phyloP scores from a whole-genome alignment of 1,139 yeast genomes.

The Meyerozyma guilliermondii region DNA sequence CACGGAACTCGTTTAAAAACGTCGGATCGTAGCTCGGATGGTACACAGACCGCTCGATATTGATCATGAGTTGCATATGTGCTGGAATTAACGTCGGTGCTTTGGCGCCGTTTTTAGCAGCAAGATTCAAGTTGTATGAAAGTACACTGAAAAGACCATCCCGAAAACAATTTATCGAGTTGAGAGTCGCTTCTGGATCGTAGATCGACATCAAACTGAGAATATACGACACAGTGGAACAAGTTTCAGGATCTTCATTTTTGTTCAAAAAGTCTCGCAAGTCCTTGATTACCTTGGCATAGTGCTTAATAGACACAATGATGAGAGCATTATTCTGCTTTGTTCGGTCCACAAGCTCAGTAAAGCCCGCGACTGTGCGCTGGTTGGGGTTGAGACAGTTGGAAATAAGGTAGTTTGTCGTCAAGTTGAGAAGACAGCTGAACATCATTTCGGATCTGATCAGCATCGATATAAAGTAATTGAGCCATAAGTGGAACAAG shows the following conservation, averaged over 20 bases:
- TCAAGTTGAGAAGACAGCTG: constrained; percentile 34
- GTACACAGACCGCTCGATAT: constrained; percentile 32
- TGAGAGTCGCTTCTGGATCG: constrained; percentile 41
- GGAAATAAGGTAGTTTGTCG: constrained; percentile 37
- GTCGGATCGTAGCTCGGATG: constrained; percentile 34
- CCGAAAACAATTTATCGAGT: constrained; percentile 35
- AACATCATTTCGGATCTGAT: constrained; percentile 24
- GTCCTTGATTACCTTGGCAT: constrained; percentile 33
- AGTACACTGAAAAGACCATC: constrained; percentile 40
- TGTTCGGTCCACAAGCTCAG: constrained; percentile 4
- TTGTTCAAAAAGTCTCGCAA: constrained; percentile 26
- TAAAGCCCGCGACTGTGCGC: not conserved
- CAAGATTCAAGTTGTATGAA: constrained; percentile 22
- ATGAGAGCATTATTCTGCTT: constrained; percentile 23
- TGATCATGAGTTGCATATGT: constrained; percentile 34
- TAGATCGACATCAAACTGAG: constrained; percentile 40
- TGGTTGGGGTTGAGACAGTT: constrained; percentile 21
- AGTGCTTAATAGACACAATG: constrained; percentile 30
- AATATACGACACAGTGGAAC: constrained; percentile 36
- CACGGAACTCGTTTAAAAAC: constrained; percentile 26
- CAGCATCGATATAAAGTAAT: constrained; percentile 23
- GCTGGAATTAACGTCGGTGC: constrained; percentile 25
- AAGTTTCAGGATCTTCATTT: constrained; percentile 28
- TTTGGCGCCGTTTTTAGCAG: constrained; percentile 13
- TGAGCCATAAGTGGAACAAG: constrained; percentile 32